Evolutionary conservation across 495 filamentous ascomycete genomes (phyloP).

Genomic region (Talaromyces stipitatus): DNA sequence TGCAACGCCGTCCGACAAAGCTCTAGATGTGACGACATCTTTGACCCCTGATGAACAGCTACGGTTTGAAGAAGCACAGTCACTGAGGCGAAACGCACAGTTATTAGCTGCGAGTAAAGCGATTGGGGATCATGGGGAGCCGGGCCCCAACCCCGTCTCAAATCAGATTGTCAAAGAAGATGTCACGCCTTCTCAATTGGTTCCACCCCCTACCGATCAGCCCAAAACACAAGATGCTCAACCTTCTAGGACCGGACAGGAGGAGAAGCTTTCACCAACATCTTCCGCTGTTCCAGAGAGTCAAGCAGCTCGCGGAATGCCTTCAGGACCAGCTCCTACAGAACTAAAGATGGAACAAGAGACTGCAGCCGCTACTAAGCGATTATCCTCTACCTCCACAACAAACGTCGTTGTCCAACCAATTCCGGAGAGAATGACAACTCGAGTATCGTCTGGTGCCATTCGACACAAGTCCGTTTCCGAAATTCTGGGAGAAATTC

Average conservation of each 20-base stretch:
- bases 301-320: slow-evolving; percentile 9
- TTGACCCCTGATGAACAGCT: slow-evolving; percentile 44
- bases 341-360: background rate
- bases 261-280: slow-evolving; percentile 7
- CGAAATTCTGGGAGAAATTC: slow-evolving; percentile 61
- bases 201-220: background rate
- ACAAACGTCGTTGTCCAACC: slow-evolving; percentile 13
- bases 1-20: background rate
- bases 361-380: background rate
- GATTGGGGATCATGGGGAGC: slow-evolving; percentile 10
- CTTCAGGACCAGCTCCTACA: slow-evolving; percentile 8
- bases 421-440: slow-evolving; percentile 51
- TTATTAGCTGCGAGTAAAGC: slow-evolving; percentile 13
- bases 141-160: slow-evolving; percentile 6
- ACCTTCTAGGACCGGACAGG: background rate
- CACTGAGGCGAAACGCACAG: slow-evolving; percentile 20
- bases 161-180: slow-evolving; percentile 23
- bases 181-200: slow-evolving; percentile 6
- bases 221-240: background rate
- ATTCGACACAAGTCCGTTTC: slow-evolving; percentile 66
- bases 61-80: slow-evolving; percentile 41
- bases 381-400: background rate
- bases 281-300: slow-evolving; percentile 2
- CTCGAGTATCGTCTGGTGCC: slow-evolving; percentile 56
- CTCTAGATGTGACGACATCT: slow-evolving; percentile 16